A percentile compares a stretch with the other conserved stretches of the same genome.
Conservation (phyloP, 768 basidiomycete genomes). For the Rhizopogon rudus region DNA sequence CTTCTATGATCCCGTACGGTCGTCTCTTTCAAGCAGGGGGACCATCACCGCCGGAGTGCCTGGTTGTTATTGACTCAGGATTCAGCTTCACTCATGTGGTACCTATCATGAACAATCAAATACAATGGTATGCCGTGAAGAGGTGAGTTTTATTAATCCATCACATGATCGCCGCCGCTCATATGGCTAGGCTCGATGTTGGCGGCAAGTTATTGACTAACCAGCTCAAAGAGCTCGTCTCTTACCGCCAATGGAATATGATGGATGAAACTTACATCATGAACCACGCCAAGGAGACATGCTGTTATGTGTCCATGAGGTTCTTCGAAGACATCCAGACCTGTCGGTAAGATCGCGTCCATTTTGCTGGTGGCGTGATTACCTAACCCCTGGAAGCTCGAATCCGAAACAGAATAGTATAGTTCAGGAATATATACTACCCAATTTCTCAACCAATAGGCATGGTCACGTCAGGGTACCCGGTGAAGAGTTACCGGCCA, state of each 20-base stretch:
- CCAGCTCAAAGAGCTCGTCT: slow-evolving; percentile 89
- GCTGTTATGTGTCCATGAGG: slow-evolving; percentile 78
- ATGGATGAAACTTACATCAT: slow-evolving; percentile 95
- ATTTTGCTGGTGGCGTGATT: slow-evolving; percentile 11
- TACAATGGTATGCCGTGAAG: slow-evolving; percentile 80
- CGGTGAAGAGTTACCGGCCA: slow-evolving; percentile 48
- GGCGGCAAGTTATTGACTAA: slow-evolving; percentile 96
- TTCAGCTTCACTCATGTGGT: slow-evolving; percentile 94
- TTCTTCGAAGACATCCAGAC: slow-evolving; percentile 71
- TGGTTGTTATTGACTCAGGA: slow-evolving; percentile 81
- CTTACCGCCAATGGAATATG: slow-evolving; percentile 97
- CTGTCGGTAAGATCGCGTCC: slow-evolving; percentile 58
- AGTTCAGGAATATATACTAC: slow-evolving; percentile 85
- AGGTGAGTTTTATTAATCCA: slow-evolving; percentile 42
- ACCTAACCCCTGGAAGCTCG: slow-evolving; percentile 32
- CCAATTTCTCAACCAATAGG: slow-evolving; percentile 73
- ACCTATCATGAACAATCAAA: slow-evolving; percentile 68
- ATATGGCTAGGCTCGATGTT: slow-evolving; percentile 71
- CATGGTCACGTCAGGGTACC: slow-evolving; percentile 50
- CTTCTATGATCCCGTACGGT: slow-evolving; percentile 73
- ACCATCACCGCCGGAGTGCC: slow-evolving; percentile 65
- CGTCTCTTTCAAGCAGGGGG: slow-evolving; percentile 52
- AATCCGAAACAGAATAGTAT: slow-evolving; percentile 60
- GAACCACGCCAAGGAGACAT: slow-evolving; percentile 87
- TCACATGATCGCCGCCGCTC: slow-evolving; percentile 10